Percentiles rank a stretch among this genome's conserved stretches.
Conservation (phyloP, 2,329 filamentous ascomycete genomes). For the Fusarium ambrosium region DNA sequence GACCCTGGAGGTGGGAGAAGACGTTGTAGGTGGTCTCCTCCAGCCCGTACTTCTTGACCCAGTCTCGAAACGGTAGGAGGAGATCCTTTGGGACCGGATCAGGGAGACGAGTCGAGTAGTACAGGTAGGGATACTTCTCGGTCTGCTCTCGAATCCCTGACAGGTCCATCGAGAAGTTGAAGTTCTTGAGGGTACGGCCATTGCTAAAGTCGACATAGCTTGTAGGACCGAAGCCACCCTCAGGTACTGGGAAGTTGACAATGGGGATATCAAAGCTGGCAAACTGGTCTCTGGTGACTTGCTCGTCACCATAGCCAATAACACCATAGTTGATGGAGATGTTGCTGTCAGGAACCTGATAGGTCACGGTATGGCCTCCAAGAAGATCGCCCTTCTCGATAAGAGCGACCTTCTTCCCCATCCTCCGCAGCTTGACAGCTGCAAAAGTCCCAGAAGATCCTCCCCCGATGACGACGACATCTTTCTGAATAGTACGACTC, state of each 20-base stretch:
- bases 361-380: slow-evolving; percentile 36
- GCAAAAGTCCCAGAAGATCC: slow-evolving; percentile 37
- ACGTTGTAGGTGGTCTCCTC: slow-evolving; percentile 27
- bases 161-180: slow-evolving; percentile 21
- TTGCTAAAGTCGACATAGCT: slow-evolving; percentile 36
- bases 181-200: slow-evolving; percentile 17
- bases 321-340: slow-evolving; percentile 38
- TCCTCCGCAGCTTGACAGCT: slow-evolving; percentile 34
- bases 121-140: slow-evolving; percentile 29
- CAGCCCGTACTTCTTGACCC: slow-evolving; percentile 27
- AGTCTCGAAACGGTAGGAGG: slow-evolving; percentile 30
- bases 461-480: slow-evolving; percentile 36
- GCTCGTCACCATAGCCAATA: slow-evolving; percentile 30
- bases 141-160: slow-evolving; percentile 19
- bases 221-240: slow-evolving; percentile 25
- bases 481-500: slow-evolving; percentile 17
- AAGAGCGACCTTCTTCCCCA: slow-evolving; percentile 35
- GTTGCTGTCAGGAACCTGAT: slow-evolving; percentile 29
- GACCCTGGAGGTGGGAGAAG: slow-evolving; percentile 36
- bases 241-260: slow-evolving; percentile 17
- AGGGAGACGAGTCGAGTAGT: slow-evolving; percentile 35
- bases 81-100: slow-evolving; percentile 30
- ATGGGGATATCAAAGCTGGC: slow-evolving; percentile 29
- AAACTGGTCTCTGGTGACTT: slow-evolving; percentile 26
- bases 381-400: slow-evolving; percentile 27